A percentile compares a stretch with the other conserved stretches of the same genome.
These are phyloP conservation scores for Gonium pectorale DNA, from an alignment of 139 green algal species.

Conservation along the genomic window DNA sequence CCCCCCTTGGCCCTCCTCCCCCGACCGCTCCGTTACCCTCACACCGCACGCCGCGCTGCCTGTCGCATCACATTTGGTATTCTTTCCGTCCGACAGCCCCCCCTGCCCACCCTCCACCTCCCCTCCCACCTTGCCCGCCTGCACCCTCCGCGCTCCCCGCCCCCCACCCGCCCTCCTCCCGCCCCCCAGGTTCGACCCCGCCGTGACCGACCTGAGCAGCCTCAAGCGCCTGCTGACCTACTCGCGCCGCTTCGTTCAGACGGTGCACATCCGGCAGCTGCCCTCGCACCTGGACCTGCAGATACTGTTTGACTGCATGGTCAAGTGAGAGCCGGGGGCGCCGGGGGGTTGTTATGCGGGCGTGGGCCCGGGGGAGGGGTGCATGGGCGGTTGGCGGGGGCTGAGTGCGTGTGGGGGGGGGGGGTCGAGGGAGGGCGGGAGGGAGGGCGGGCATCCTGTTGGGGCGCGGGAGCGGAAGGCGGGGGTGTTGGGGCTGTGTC, in stretches of 20 bases:
- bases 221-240: constrained; percentile 79
- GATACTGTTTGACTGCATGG: constrained; percentile 78
- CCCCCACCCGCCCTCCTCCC: not conserved
- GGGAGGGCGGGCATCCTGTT: too few species aligned
- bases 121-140: not conserved
- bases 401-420: too few species aligned
- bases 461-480: too few species aligned
- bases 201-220: constrained; percentile 50
- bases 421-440: too few species aligned
- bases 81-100: too few species aligned
- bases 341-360: not conserved
- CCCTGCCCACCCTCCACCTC: not conserved
- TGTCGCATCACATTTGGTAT: too few species aligned
- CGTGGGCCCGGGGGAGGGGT: too few species aligned
- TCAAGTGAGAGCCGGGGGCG: constrained; percentile 69
- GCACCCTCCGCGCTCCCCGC: not conserved
- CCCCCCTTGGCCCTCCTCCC: too few species aligned
- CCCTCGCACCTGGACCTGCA: constrained; percentile 83
- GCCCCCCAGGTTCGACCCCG: constrained; percentile 70
- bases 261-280: constrained; percentile 79
- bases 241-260: constrained; percentile 74
- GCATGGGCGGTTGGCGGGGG: too few species aligned
- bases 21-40: too few species aligned
- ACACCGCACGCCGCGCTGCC: too few species aligned
- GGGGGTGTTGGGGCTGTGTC: too few species aligned